Conservation (phyloP, 169 alveolate genomes). For the Cryptosporidium baileyi region DNA sequence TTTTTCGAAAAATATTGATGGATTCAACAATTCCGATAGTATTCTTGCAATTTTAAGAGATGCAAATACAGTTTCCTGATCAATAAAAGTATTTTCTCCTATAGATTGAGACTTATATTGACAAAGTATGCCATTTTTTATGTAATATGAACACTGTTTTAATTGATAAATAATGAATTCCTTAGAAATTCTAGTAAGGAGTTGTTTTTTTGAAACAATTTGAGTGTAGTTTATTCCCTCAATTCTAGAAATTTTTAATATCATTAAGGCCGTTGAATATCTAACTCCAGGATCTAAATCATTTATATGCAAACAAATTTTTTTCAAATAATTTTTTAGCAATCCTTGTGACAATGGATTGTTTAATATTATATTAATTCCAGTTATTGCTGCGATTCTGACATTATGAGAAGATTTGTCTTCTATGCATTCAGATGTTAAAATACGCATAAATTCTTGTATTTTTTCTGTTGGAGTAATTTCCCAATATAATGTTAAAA, state of each 20-base stretch:
- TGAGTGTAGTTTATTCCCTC: constrained; percentile 45
- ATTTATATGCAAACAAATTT: neutral
- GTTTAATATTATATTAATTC: constrained; percentile 4
- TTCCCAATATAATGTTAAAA: constrained; percentile 60
- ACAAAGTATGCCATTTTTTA: neutral
- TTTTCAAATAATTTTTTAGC: neutral
- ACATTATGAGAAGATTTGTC: constrained; percentile 9
- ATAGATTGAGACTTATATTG: neutral
- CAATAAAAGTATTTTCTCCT: neutral
- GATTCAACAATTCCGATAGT: constrained; percentile 42
- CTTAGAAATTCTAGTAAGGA: constrained; percentile 54
- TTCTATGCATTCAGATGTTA: constrained; percentile 1
- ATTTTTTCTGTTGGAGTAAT: constrained; percentile 46
- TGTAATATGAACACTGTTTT: neutral
- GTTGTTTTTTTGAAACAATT: constrained; percentile 41
- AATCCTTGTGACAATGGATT: constrained; percentile 41
- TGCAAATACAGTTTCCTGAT: constrained; percentile 5
- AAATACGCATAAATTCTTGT: neutral
- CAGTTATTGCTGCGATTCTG: constrained; percentile 45
- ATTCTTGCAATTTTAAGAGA: constrained; percentile 42
- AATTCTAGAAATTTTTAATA: constrained; percentile 41
- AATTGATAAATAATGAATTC: constrained; percentile 43
- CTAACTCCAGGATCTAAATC: constrained; percentile 46
- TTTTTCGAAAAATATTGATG: constrained; percentile 47
- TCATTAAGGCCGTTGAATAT: constrained; percentile 27